A percentile compares a stretch with the other conserved stretches of the same genome.
Conservation (phyloP, 257 asterid species). For the Echium plantagineum region DNA sequence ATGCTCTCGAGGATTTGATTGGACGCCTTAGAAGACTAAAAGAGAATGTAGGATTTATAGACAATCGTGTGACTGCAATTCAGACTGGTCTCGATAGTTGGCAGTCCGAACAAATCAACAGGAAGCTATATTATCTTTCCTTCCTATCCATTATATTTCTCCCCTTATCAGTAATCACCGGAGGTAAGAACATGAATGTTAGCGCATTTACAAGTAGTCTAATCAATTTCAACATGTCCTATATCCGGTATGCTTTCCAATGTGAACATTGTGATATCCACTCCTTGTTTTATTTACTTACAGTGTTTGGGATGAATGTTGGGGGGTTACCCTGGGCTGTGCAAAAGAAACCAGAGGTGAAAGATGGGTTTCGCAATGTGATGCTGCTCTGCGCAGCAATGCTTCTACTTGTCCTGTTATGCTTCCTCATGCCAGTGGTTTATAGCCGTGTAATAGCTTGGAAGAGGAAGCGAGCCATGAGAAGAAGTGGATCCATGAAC, state of each 20-base stretch:
- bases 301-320: slow-evolving; percentile 82
- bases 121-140: slow-evolving; percentile 69
- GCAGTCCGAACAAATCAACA: slow-evolving; percentile 77
- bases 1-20: slow-evolving; percentile 58
- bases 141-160: slow-evolving; percentile 78
- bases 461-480: slow-evolving; percentile 33
- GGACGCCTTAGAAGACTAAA: slow-evolving; percentile 61
- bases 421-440: slow-evolving; percentile 57
- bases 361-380: slow-evolving; percentile 64
- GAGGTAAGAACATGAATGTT: slow-evolving; percentile 34
- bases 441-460: slow-evolving; percentile 40
- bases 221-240: not conserved
- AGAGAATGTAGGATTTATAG: slow-evolving; percentile 71
- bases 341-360: slow-evolving; percentile 42
- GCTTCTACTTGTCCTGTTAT: slow-evolving; percentile 47
- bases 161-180: slow-evolving; percentile 65
- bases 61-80: slow-evolving; percentile 65
- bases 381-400: slow-evolving; percentile 38
- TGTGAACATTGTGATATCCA: not conserved
- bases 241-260: too few species aligned
- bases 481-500: slow-evolving; percentile 43
- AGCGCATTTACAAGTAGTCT: not conserved
- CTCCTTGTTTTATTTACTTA: slow-evolving; percentile 3
- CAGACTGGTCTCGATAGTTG: slow-evolving; percentile 80
- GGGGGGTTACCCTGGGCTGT: slow-evolving; percentile 91